These are phyloP conservation scores for Infundibulicybe gibba DNA, from an alignment of 768 basidiomycete genomes.

Conservation along the genomic window DNA sequence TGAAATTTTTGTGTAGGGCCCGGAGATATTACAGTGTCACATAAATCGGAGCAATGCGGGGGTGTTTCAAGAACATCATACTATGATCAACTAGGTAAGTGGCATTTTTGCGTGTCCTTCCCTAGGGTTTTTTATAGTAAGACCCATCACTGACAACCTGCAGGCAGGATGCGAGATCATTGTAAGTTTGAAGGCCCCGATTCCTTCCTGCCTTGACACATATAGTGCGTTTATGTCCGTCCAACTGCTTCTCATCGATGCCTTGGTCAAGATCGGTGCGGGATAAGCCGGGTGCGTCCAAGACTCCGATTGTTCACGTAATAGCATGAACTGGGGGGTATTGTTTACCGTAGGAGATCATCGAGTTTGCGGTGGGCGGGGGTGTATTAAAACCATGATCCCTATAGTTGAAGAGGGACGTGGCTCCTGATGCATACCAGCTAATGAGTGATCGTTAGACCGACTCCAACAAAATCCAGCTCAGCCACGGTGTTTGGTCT, in stretches of 20 bases:
- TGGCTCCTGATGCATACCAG: constrained; percentile 77
- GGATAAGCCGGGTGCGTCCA: constrained; percentile 90
- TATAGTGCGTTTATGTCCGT: constrained; percentile 83
- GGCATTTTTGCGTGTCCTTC: no score
- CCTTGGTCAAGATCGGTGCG: constrained; percentile 67
- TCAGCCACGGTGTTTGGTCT: no score
- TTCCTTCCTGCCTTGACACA: constrained; percentile 86
- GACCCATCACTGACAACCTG: no score
- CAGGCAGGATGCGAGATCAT: no score
- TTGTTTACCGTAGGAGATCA: constrained; percentile 72
- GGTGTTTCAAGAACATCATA: no score
- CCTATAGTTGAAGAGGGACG: constrained; percentile 78
- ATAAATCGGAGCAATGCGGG: no score
- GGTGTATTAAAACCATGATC: constrained; percentile 95
- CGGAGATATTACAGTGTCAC: no score
- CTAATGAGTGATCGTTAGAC: no score
- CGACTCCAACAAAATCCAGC: no score
- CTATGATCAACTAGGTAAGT: no score
- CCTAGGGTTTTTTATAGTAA: no score
- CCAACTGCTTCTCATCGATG: constrained; percentile 89
- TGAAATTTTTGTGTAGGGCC: no score
- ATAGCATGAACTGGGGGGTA: constrained; percentile 79
- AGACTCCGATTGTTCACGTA: constrained; percentile 87
- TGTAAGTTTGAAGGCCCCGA: constrained; percentile 88
- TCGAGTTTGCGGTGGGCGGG: constrained; percentile 86